phyloP scores from a whole-genome alignment of 805 yeast genomes.

The Scheffersomyces ergatensis region DNA sequence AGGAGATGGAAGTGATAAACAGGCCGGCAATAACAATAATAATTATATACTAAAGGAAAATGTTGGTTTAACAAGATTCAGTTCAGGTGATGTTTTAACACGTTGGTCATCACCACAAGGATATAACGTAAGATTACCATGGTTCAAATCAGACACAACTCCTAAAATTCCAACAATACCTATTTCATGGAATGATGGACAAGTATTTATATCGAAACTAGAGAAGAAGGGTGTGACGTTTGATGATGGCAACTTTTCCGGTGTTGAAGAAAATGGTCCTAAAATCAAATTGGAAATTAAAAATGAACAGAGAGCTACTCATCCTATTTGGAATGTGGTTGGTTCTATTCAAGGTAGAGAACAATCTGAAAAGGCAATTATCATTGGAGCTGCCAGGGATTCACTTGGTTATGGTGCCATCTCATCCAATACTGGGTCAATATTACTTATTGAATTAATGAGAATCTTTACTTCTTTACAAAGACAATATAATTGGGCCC shows the following conservation, averaged over 20 bases:
- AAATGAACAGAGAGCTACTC: slow-evolving; percentile 49
- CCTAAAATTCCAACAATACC: slow-evolving; percentile 79
- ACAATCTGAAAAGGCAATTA: slow-evolving; percentile 66
- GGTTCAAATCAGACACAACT: slow-evolving; percentile 49
- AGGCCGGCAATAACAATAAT: slow-evolving; percentile 17
- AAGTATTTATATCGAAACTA: slow-evolving; percentile 29
- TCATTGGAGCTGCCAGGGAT: slow-evolving; percentile 84
- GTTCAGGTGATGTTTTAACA: slow-evolving; percentile 75
- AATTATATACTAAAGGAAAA: slow-evolving; percentile 53
- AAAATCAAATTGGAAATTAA: slow-evolving; percentile 24
- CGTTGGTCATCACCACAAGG: slow-evolving; percentile 59
- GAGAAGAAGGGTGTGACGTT: slow-evolving; percentile 26
- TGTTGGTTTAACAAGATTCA: slow-evolving; percentile 56
- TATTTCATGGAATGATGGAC: slow-evolving; percentile 70
- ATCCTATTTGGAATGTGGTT: slow-evolving; percentile 73
- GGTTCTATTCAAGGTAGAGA: slow-evolving; percentile 81
- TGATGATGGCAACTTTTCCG: slow-evolving; percentile 26
- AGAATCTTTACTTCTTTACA: slow-evolving; percentile 65
- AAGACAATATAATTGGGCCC: slow-evolving; percentile 71
- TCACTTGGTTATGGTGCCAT: slow-evolving; percentile 73
- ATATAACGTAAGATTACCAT: slow-evolving; percentile 34
- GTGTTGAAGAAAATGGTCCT: slow-evolving; percentile 12
- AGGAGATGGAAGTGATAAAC: slow-evolving; percentile 9
- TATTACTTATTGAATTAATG: slow-evolving; percentile 66
- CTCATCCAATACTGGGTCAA: slow-evolving; percentile 72